These are phyloP conservation scores for Pichia scutulata DNA, from an alignment of 805 yeast genomes.

Conservation along the genomic window DNA sequence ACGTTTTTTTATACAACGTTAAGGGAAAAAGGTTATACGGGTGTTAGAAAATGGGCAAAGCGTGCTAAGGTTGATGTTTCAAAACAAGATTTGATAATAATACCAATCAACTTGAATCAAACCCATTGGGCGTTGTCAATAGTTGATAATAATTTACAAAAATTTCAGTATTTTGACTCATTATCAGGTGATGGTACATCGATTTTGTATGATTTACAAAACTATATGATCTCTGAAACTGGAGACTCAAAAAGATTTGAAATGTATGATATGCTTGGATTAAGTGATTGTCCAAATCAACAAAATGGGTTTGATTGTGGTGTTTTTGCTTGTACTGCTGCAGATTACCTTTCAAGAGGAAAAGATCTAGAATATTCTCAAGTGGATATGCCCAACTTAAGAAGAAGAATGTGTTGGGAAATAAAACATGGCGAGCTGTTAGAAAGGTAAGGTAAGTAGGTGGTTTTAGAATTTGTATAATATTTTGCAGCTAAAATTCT, in stretches of 20 bases:
- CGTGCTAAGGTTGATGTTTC: constrained; percentile 62
- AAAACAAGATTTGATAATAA: constrained; percentile 56
- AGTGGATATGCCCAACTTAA: constrained; percentile 57
- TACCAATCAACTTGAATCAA: constrained; percentile 77
- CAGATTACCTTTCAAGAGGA: constrained; percentile 49
- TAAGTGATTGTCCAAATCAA: constrained; percentile 63
- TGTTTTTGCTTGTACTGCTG: constrained; percentile 79
- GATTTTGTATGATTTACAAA: constrained; percentile 40
- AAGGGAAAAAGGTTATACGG: constrained; percentile 62
- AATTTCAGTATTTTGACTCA: constrained; percentile 74
- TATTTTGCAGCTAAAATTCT: neutral
- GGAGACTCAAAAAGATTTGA: constrained; percentile 30
- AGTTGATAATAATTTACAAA: constrained; percentile 51
- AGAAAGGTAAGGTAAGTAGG: neutral
- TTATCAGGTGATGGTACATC: constrained; percentile 42
- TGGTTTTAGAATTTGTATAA: neutral
- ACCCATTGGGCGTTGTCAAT: constrained; percentile 92
- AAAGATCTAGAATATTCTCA: constrained; percentile 49
- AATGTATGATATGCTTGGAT: constrained; percentile 23
- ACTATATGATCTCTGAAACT: constrained; percentile 65
- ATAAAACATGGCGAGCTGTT: constrained; percentile 27
- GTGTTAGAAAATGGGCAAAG: constrained; percentile 81
- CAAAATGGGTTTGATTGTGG: constrained; percentile 93
- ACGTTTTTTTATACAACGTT: constrained; percentile 82
- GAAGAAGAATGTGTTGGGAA: constrained; percentile 65